These are phyloP conservation scores for Lonicera japonica DNA, from an alignment of 129 eudicot genomes.

Conservation along the genomic window DNA sequence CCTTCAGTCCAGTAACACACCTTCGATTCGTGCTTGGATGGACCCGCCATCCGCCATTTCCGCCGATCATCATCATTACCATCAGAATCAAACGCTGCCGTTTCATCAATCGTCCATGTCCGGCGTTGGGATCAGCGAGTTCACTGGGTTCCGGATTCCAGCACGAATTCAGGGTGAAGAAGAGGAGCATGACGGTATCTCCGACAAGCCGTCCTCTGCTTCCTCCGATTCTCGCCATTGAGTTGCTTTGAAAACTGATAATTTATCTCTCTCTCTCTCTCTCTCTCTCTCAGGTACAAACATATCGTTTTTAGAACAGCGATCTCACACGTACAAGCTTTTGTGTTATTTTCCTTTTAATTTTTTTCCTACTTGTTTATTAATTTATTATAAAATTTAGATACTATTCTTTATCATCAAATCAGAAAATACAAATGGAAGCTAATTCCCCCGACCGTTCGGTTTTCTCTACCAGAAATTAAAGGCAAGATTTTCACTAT, in stretches of 20 bases:
- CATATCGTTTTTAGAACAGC: too few species aligned
- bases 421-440: too few species aligned
- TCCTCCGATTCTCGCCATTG: constrained; percentile 95
- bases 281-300: constrained; percentile 36
- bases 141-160: constrained; percentile 68
- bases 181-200: constrained; percentile 87
- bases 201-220: constrained; percentile 89
- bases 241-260: constrained; percentile 17
- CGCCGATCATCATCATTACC: constrained; percentile 12
- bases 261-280: constrained; percentile 5
- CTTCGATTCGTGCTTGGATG: constrained; percentile 84
- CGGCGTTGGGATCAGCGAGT: constrained; percentile 62
- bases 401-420: too few species aligned
- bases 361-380: too few species aligned
- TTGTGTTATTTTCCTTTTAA: too few species aligned
- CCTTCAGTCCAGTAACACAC: constrained; percentile 97
- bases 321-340: too few species aligned
- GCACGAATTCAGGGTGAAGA: constrained; percentile 89
- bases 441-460: too few species aligned
- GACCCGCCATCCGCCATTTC: constrained; percentile 37
- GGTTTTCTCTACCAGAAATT: too few species aligned
- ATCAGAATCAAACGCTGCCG: constrained; percentile 19
- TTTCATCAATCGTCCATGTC: constrained; percentile 42
- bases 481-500: background rate
- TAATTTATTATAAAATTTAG: too few species aligned